These are phyloP conservation scores for Endocarpon pusillum DNA, from an alignment of 495 filamentous ascomycete genomes.

Conservation along the genomic window DNA sequence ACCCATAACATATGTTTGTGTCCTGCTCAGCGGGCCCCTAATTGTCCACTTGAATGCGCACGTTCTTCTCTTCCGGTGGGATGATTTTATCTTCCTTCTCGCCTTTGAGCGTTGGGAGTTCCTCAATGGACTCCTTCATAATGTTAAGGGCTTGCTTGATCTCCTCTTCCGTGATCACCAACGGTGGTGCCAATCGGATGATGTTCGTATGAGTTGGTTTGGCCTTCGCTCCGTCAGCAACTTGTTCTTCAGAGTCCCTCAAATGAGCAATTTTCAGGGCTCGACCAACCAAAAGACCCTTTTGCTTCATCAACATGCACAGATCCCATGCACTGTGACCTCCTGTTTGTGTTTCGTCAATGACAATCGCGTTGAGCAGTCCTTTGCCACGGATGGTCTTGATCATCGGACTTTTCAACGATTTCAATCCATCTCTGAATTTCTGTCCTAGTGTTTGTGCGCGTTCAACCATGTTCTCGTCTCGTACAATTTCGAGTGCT, in stretches of 20 bases:
- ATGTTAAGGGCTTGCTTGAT: constrained; percentile 31
- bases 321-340: constrained; percentile 93
- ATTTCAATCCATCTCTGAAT: constrained; percentile 63
- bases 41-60: constrained; percentile 32
- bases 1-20: no score
- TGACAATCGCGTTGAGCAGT: constrained; percentile 87
- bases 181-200: constrained; percentile 43
- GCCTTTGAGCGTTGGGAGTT: constrained; percentile 33
- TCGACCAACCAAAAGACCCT: constrained; percentile 70
- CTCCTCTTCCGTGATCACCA: constrained; percentile 40
- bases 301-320: constrained; percentile 88
- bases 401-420: constrained; percentile 63
- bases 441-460: constrained; percentile 64
- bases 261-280: constrained; percentile 26
- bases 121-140: constrained; percentile 29
- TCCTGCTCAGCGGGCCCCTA: constrained; percentile 15
- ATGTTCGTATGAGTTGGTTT: constrained; percentile 99
- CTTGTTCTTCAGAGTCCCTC: constrained; percentile 9
- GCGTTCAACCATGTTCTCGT: constrained; percentile 71
- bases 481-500: constrained; percentile 83
- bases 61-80: constrained; percentile 31
- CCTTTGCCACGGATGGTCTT: constrained; percentile 79
- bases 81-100: constrained; percentile 27
- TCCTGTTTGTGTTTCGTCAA: constrained; percentile 73
- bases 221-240: constrained; percentile 41